A percentile compares a stretch with the other conserved stretches of the same genome.
These are phyloP conservation scores for Hordeum marinum DNA, from an alignment of 176 grass and related monocot genomes.

Conservation along the genomic window DNA sequence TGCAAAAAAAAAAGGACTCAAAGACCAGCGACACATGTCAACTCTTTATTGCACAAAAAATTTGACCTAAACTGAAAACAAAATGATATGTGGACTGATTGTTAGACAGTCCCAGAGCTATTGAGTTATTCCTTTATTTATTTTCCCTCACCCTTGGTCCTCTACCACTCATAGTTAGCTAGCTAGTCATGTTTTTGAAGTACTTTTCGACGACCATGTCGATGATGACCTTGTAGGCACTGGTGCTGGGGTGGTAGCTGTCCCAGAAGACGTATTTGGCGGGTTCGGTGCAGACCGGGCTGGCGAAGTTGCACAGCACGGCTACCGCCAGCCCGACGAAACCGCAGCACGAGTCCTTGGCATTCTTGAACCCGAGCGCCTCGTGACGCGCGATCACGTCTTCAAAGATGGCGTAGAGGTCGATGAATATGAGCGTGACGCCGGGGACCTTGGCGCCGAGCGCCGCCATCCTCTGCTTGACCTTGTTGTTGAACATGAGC, in stretches of 20 bases:
- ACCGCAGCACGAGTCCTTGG: conserved; percentile 52
- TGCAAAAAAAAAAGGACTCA: too few species aligned
- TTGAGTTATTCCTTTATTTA: too few species aligned
- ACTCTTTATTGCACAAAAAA: too few species aligned
- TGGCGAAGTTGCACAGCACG: conserved; percentile 50
- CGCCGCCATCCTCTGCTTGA: not conserved
- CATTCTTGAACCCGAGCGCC: conserved; percentile 41
- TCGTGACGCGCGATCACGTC: conserved; percentile 37
- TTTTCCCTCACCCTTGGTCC: too few species aligned
- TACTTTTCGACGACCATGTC: conserved; percentile 21
- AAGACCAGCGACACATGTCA: too few species aligned
- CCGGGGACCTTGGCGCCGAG: conserved; percentile 14
- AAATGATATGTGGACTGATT: too few species aligned
- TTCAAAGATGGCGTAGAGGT: conserved; percentile 45
- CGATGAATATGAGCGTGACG: conserved; percentile 34
- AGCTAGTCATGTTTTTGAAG: conserved; percentile 6
- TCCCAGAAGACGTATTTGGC: conserved; percentile 69
- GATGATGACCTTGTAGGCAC: conserved; percentile 45
- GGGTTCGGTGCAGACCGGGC: conserved; percentile 35
- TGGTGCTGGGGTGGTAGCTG: conserved; percentile 63
- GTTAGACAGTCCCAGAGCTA: too few species aligned
- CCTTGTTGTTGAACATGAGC: conserved; percentile 43
- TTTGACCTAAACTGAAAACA: too few species aligned
- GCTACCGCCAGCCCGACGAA: conserved; percentile 29
- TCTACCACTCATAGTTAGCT: not conserved